Conservation (phyloP, 2,329 filamentous ascomycete species). For the Fusarium siculi region DNA sequence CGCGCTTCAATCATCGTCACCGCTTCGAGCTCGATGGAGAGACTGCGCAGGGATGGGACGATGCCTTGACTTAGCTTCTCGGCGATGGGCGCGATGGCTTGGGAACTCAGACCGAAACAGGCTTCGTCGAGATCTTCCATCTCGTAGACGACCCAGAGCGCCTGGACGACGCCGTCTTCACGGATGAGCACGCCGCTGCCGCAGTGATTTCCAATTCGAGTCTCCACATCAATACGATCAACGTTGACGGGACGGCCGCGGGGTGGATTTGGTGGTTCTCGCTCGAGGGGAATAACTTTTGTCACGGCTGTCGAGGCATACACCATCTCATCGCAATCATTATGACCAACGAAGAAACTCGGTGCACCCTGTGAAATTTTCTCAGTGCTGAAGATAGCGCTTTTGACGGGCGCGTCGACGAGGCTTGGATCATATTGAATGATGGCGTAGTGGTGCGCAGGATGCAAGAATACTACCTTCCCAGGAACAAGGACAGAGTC, state of each 20-base stretch:
- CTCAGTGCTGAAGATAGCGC: slow-evolving; percentile 81
- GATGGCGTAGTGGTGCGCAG: slow-evolving; percentile 94
- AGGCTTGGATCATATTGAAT: slow-evolving; percentile 93
- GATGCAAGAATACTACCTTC: slow-evolving; percentile 95
- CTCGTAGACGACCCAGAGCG: slow-evolving; percentile 88
- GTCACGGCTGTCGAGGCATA: slow-evolving; percentile 94
- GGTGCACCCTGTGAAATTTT: slow-evolving; percentile 91
- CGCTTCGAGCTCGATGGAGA: slow-evolving; percentile 92
- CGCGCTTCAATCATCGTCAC: slow-evolving; percentile 96
- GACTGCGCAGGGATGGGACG: slow-evolving; percentile 83
- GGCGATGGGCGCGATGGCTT: slow-evolving; percentile 87
- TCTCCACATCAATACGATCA: slow-evolving; percentile 96
- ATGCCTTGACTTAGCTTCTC: slow-evolving; percentile 82
- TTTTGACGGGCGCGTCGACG: slow-evolving; percentile 90
- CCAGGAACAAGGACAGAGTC: slow-evolving; percentile 94
- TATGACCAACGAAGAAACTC: slow-evolving; percentile 96
- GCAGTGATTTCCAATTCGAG: slow-evolving; percentile 87
- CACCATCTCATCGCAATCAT: slow-evolving; percentile 91
- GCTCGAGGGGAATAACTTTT: slow-evolving; percentile 92
- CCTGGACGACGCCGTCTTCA: slow-evolving; percentile 91
- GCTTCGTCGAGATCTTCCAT: slow-evolving; percentile 23
- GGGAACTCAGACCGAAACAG: slow-evolving; percentile 82
- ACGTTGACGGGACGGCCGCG: slow-evolving; percentile 94
- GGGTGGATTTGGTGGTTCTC: slow-evolving; percentile 91
- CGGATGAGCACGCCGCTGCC: slow-evolving; percentile 91